Conservation (phyloP, 495 filamentous ascomycete species). For the Penicillium psychrofluorescens region DNA sequence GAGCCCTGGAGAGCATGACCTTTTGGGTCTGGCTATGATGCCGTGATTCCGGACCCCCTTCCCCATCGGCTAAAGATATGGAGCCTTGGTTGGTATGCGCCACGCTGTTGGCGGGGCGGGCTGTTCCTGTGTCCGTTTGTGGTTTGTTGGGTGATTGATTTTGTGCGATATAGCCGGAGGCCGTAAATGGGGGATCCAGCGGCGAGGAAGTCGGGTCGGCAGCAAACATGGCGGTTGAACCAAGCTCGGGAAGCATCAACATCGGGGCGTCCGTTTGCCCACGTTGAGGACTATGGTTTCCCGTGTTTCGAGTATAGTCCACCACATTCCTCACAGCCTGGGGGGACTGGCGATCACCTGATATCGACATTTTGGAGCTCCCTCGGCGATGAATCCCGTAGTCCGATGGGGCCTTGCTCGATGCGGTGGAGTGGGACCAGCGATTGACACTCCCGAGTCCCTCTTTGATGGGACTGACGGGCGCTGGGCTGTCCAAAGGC, state of each 20-base stretch:
- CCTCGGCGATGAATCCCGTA: slow-evolving; percentile 33
- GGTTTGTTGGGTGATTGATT: slow-evolving; percentile 9
- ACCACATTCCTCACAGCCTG: no score
- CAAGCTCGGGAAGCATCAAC: slow-evolving; percentile 14
- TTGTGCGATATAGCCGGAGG: slow-evolving; percentile 12
- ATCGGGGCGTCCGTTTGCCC: slow-evolving; percentile 9
- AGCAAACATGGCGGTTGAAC: slow-evolving; percentile 14
- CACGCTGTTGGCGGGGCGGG: slow-evolving; percentile 1
- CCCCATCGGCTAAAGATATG: slow-evolving; percentile 16
- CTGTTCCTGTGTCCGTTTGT: slow-evolving; percentile 3
- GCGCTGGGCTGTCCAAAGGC: slow-evolving; percentile 10
- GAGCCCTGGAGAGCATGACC: slow-evolving; percentile 83
- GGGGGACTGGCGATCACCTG: slow-evolving; percentile 6
- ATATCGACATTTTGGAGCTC: slow-evolving; percentile 49
- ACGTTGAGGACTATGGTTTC: slow-evolving; percentile 12
- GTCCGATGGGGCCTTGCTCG: slow-evolving; percentile 53
- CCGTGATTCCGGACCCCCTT: slow-evolving; percentile 23
- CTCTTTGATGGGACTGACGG: slow-evolving; percentile 47
- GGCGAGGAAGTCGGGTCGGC: slow-evolving; percentile 7
- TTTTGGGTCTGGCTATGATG: slow-evolving; percentile 61
- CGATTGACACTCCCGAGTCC: slow-evolving; percentile 69
- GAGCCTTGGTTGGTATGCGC: slow-evolving; percentile 19
- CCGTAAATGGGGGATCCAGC: slow-evolving; percentile 20
- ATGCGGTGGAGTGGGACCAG: slow-evolving; percentile 73
- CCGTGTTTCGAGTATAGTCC: slow-evolving; percentile 1